Evolutionary conservation across 176 grass and related monocot genomes (phyloP), one percentile per base, ranked within the genome.

Genomic region (Puccinellia tenuiflora): DNA sequence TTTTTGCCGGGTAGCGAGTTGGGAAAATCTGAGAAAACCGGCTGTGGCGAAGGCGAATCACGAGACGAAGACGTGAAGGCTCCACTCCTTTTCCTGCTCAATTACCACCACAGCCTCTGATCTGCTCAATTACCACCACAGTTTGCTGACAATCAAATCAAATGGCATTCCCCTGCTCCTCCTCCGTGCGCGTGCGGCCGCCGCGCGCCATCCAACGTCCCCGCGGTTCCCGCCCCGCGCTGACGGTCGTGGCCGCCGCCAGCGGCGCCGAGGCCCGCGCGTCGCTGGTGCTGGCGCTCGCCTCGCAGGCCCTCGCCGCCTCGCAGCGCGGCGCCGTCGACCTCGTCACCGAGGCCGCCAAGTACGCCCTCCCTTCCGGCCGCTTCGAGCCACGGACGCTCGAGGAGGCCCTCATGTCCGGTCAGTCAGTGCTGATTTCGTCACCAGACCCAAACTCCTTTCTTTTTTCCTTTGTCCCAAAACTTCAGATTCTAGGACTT

Each of bases 361-460:
- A 93, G 79, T 93, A 98, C 85, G 87, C 85, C 50, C 84, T 93
- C 71, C 95, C 95, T 14, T 80, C 82, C 1, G 54, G 90, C 37
- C 91, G 84, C 67, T 90, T 81, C 61, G 88, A 98, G 77, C 79
- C 88, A 47, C 79, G 77, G 64, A 93, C 79, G 83, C 78, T 98
- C 5, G 92, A 98, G 84, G 95, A 98, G 66, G 90, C 90, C 57
- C 76, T 98, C 69, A 95, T 98, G 96, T 95, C 96, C 9, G 92
- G 96, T 95, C 52, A 28, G 85, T 85, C 6, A 43, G 25, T 61
- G 21, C 0, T 35, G 22, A 34, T 16, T 16, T 4, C 16, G 21
- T 18, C 18, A 48, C 42, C 51, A 17, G 61, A 3, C 17, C 48
- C 57, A 62, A 24, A 52, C 14, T 16, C 69, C 11, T 31, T 1